Base-by-base conservation (phyloP, 305 asterid species). In the Fraxinus paxiana region DNA sequence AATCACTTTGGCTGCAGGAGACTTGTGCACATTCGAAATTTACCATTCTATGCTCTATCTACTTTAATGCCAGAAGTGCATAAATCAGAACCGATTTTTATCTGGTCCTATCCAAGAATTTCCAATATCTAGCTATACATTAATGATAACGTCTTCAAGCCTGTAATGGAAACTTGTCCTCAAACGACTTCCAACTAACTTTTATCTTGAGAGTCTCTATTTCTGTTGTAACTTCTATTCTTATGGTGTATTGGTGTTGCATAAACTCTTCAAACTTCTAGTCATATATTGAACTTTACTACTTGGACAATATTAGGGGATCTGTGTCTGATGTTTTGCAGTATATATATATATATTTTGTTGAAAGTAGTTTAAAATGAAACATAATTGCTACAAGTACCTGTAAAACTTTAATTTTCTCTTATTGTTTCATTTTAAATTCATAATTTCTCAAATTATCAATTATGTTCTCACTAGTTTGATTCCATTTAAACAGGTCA, bases 401-500 rank as follows among this genome's bases (percentile, higher is more conserved):
- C 38, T 73, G 79, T 3, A 24, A 20, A 80, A 24, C 46, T 69
- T 76, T 12, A 38, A 17, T 69, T 17, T 6, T 33, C 80, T 83
- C 63, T 35, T 78, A 15, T 37, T 10, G n/a, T 61, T 35, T 56
- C 61, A 63, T 17, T 76, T n/a, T 69, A 51, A 51, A 73, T 67
- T 74, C 73, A 77, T 59, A 10, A 24, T 22, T 17, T 51, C 54
- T 65, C 70, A 75, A 70, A 83, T 73, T 61, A 17, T 78, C 80
- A 24, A 59, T 48, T 76, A 61, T 81, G n/a, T 38, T 75, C 77
- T 59, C 72, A 81, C 73, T 80, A 70, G 67, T 43, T 69, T 83
- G 10, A 80, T 83, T 78, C 80, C 78, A 77, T 82, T 73, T 82
- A 87, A 79, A 81, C 92, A 96, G 99, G 99, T 96, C 67, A 96